Conservation (phyloP, 306 rosid genomes). For the Betula pendula region DNA sequence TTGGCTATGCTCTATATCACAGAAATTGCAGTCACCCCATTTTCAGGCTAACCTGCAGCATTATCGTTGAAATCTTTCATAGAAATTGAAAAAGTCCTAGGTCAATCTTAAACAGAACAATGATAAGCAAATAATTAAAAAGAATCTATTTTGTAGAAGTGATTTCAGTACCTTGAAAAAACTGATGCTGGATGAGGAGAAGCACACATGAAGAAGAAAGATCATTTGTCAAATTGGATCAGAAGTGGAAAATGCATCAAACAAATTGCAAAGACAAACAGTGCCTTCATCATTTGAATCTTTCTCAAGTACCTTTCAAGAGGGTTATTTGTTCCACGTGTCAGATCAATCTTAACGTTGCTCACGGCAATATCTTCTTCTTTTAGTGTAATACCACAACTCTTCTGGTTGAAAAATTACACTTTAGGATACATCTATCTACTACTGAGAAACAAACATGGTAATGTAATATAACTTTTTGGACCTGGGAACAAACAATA, state of each 20-base stretch:
- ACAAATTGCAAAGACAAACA: conserved; percentile 1
- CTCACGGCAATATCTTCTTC: conserved; percentile 78
- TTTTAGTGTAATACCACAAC: conserved; percentile 47
- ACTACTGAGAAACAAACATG: background rate
- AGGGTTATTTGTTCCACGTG: conserved; percentile 75
- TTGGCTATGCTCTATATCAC: background rate
- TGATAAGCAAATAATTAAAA: background rate
- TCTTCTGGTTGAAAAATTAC: conserved; percentile 38
- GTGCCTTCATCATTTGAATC: conserved; percentile 15
- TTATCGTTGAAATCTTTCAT: background rate
- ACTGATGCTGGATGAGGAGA: conserved; percentile 57
- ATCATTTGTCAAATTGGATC: conserved; percentile 22
- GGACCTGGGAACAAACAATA: conserved; percentile 85
- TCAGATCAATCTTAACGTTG: conserved; percentile 79
- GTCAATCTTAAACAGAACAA: conserved; percentile 12
- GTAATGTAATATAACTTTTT: conserved; percentile 9
- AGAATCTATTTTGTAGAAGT: background rate
- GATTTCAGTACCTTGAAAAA: conserved; percentile 70
- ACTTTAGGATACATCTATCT: background rate
- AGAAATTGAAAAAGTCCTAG: conserved; percentile 8
- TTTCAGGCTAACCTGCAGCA: conserved; percentile 9
- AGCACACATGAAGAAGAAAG: conserved; percentile 43
- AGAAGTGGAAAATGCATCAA: conserved; percentile 4
- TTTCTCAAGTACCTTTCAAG: conserved; percentile 60
- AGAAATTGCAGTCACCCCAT: conserved; percentile 18